Evolutionary conservation across 2,329 filamentous ascomycete genomes (phyloP), one percentile per base, ranked within the genome.

Genomic region (Nothophaeocryptopus gaeumannii): DNA sequence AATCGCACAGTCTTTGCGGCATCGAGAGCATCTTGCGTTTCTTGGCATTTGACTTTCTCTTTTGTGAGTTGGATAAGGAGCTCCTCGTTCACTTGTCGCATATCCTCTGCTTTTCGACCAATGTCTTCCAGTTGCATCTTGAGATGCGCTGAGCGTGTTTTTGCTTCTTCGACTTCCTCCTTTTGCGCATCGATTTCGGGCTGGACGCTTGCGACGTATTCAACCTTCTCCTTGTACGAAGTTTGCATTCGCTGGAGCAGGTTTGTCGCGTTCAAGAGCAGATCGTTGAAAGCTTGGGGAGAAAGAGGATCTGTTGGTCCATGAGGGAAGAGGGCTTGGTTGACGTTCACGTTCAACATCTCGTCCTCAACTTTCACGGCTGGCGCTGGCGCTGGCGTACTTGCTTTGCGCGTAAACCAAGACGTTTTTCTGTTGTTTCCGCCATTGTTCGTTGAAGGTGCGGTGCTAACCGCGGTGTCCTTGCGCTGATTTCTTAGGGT

Each of bases 81-180:
- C 32, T 74, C 73, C 52, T 73, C 71, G 69, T 82, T 81, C 42
- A 77, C 74, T 57, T 74, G 73, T 51, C 82, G 78, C 60, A 82
- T 80, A 58, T 82, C 76, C 12, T 72, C 66, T 2, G 78, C 75
- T 52, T 76, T 74, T 31, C 73, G 73, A 5, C 79, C 78, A 74
- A 84, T 79, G 33, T 78, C 78, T 62, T 83, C 78, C 14, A 85
- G 70, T 64, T 84, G 82, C 55, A 77, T 72, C 66, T 83, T 83
- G 45, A 84, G 67, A 58, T 82, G 77, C 33, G 74, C 71, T 11
- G 78, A 74, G 7, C 80, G 73, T 34, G 78, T 81, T 31, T 81
- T 74, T 11, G 79, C 75, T 58, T 83, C 81, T 53, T 82, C 79
- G 0, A 81, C 71, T 63, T 84, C 82, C 55, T 84, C 81, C n/a